phyloP scores from a whole-genome alignment of 2,329 filamentous ascomycete species.

The Massarina eburnea region DNA sequence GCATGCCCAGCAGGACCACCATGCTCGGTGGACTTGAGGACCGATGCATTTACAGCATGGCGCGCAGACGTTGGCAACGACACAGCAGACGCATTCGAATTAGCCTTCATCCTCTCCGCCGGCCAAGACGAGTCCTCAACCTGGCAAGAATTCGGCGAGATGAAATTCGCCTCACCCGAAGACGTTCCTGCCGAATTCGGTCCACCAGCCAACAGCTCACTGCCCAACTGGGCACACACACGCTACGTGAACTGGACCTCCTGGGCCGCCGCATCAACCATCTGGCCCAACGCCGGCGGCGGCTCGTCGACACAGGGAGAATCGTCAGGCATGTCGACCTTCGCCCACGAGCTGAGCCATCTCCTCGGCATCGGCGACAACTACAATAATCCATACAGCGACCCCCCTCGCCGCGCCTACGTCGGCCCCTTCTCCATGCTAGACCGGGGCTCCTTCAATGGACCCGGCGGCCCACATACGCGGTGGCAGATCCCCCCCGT shows the following conservation, averaged over 20 bases:
- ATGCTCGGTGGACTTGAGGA: conserved; percentile 53
- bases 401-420: conserved; percentile 51
- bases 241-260: conserved; percentile 58
- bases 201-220: conserved; percentile 48
- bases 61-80: conserved; percentile 54
- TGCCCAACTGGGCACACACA: conserved; percentile 52
- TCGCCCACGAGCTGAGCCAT: conserved; percentile 57
- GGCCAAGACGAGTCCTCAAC: conserved; percentile 59
- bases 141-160: conserved; percentile 61
- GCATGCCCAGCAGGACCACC: conserved; percentile 49
- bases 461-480: conserved; percentile 56
- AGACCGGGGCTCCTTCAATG: conserved; percentile 55
- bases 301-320: conserved; percentile 58
- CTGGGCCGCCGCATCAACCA: conserved; percentile 54
- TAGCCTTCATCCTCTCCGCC: conserved; percentile 58
- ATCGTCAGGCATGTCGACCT: conserved; percentile 56
- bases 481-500: conserved; percentile 56
- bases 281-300: conserved; percentile 58
- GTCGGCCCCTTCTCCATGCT: conserved; percentile 59
- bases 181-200: conserved; percentile 55
- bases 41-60: conserved; percentile 54
- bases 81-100: conserved; percentile 52
- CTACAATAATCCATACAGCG: conserved; percentile 57
- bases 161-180: conserved; percentile 52
- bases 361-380: conserved; percentile 57